phyloP scores from a whole-genome alignment of 139 green algal species.

The Haematococcus lacustris region DNA sequence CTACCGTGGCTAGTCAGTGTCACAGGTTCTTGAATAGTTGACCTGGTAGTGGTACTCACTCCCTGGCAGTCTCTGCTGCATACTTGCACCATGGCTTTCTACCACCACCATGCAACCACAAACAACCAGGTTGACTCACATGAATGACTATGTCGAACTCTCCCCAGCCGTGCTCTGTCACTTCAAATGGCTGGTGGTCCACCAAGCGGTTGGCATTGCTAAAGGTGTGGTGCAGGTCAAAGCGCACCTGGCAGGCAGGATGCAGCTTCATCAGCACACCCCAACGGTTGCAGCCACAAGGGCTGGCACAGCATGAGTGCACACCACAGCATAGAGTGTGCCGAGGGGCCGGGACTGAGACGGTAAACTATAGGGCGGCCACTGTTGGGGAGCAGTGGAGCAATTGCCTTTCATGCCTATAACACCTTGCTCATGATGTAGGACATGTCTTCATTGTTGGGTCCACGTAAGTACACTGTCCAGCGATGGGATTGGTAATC shows the following conservation, averaged over 20 bases:
- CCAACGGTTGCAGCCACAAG: not conserved
- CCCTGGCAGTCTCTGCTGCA: too few relatives aligned
- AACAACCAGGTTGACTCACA: too few relatives aligned
- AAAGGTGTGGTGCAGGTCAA: slow-evolving; percentile 89
- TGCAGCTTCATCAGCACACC: not conserved
- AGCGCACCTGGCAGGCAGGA: slow-evolving; percentile 63
- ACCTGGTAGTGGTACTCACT: too few relatives aligned
- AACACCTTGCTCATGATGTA: slow-evolving; percentile 54
- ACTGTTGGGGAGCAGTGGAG: not conserved
- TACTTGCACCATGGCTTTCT: too few relatives aligned
- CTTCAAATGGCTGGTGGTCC: slow-evolving; percentile 48
- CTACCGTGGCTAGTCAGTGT: too few relatives aligned
- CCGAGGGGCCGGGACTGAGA: too few relatives aligned
- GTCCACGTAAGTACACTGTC: slow-evolving; percentile 84
- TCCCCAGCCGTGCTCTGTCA: slow-evolving; percentile 90
- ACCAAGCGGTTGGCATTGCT: slow-evolving; percentile 57
- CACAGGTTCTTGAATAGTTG: too few relatives aligned
- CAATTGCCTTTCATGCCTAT: too few relatives aligned
- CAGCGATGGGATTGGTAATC: slow-evolving; percentile 74
- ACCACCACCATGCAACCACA: too few relatives aligned
- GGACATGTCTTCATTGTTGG: slow-evolving; percentile 71
- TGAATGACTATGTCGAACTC: slow-evolving; percentile 88
- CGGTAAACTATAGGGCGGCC: not conserved
- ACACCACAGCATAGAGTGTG: too few relatives aligned
- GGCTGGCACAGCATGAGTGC: too few relatives aligned